Percentiles rank a stretch among this genome's conserved stretches.
Evolutionary conservation across 2,329 filamentous ascomycete species (phyloP).

Genomic region (Colletotrichum eleusines): DNA sequence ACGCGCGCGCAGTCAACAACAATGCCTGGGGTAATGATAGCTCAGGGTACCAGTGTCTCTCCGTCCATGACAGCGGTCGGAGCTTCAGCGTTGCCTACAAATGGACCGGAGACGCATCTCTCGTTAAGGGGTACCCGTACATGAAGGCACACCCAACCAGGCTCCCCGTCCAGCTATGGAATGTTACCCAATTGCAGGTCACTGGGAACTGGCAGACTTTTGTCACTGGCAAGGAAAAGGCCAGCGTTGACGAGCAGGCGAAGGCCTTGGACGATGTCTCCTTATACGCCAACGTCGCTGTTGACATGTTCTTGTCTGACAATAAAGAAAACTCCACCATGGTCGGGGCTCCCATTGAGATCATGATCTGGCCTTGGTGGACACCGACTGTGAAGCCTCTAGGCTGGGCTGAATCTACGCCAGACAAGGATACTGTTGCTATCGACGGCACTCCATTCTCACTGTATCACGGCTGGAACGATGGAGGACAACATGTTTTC

Average conservation of each 20-base stretch:
- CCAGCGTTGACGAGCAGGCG: slow-evolving; percentile 27
- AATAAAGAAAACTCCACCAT: slow-evolving; percentile 35
- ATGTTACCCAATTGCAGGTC: slow-evolving; percentile 34
- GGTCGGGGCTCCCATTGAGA: slow-evolving; percentile 37
- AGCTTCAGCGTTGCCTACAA: slow-evolving; percentile 37
- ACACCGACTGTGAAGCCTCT: slow-evolving; percentile 38
- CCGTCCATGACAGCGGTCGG: slow-evolving; percentile 33
- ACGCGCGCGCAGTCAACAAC: slow-evolving; percentile 29
- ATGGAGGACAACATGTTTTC: slow-evolving; percentile 39
- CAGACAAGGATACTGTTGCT: slow-evolving; percentile 34
- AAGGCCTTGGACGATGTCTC: slow-evolving; percentile 28
- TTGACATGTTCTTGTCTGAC: slow-evolving; percentile 39
- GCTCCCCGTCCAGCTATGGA: slow-evolving; percentile 37
- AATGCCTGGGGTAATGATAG: slow-evolving; percentile 41
- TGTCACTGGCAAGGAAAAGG: slow-evolving; percentile 34
- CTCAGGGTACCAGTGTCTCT: slow-evolving; percentile 38
- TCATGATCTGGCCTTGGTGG: slow-evolving; percentile 41
- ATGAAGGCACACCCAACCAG: slow-evolving; percentile 35
- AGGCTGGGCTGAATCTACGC: slow-evolving; percentile 37
- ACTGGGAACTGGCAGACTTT: slow-evolving; percentile 36
- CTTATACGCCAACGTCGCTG: slow-evolving; percentile 39
- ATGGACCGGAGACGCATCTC: slow-evolving; percentile 38
- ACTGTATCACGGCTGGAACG: slow-evolving; percentile 39
- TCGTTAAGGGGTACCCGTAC: slow-evolving; percentile 37
- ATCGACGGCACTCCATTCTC: slow-evolving; percentile 38